phyloP scores from a whole-genome alignment of 179 eudicot species.

The Beta corolliflora region DNA sequence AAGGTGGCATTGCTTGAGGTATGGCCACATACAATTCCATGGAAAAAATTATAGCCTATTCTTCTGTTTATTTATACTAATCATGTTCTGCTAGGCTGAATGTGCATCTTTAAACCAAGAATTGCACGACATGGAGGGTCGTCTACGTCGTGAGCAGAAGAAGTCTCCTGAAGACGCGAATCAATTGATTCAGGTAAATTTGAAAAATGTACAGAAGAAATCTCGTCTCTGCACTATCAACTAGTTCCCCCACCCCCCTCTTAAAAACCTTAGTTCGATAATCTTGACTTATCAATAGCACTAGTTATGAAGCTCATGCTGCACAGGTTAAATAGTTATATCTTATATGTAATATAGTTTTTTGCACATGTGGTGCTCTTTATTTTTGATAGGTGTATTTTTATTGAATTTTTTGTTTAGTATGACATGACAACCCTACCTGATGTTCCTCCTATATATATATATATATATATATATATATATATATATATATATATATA shows the following conservation, averaged over 20 bases:
- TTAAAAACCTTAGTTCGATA: background rate
- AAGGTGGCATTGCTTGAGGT: conserved; percentile 98
- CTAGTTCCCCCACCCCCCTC: background rate
- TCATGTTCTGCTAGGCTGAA: conserved; percentile 64
- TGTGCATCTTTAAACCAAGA: conserved; percentile 93
- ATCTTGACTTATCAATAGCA: background rate
- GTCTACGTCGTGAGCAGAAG: conserved; percentile 88
- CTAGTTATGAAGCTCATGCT: too few relatives aligned
- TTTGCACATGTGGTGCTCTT: too few relatives aligned
- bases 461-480: too few relatives aligned
- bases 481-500: too few relatives aligned
- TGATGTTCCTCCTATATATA: too few relatives aligned
- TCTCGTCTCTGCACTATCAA: background rate
- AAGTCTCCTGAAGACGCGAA: conserved; percentile 91
- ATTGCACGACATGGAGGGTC: conserved; percentile 93
- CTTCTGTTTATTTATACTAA: background rate
- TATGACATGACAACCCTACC: too few relatives aligned
- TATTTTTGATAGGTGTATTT: too few relatives aligned
- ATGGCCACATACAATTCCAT: conserved; percentile 15
- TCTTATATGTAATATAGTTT: too few relatives aligned
- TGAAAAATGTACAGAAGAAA: background rate
- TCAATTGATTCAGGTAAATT: conserved; percentile 84
- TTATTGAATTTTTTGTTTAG: too few relatives aligned
- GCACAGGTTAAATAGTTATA: too few relatives aligned
- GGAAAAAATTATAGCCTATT: conserved; percentile 2